Percentiles rank a stretch among this genome's conserved stretches.
These are phyloP conservation scores for Microbotryum silenes-acaulis DNA, from an alignment of 1,284 basidiomycete species.

Conservation along the genomic window DNA sequence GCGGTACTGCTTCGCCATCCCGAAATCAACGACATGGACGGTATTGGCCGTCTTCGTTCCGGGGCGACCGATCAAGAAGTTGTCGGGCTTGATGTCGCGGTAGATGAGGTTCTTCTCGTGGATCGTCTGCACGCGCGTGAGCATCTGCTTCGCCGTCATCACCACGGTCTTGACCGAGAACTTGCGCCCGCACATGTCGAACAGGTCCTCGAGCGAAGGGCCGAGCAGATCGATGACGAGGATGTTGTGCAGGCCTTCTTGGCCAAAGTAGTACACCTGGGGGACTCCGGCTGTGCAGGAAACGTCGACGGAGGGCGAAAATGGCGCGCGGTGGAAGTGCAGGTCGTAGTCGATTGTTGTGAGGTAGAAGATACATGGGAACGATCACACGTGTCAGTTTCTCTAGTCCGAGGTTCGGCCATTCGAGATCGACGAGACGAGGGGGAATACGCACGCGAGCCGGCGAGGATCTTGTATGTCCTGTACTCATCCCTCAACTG, in stretches of 20 bases:
- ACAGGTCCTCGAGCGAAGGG: constrained; percentile 85
- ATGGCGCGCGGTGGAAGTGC: too few species aligned
- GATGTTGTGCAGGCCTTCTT: constrained; percentile 95
- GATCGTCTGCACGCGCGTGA: constrained; percentile 84
- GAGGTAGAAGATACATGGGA: too few species aligned
- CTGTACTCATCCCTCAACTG: constrained; percentile 94
- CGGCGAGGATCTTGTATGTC: constrained; percentile 88
- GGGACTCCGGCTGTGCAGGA: constrained; percentile 19
- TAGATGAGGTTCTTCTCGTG: constrained; percentile 97
- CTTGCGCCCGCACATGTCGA: constrained; percentile 92
- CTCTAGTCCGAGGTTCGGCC: neutral
- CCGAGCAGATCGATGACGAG: constrained; percentile 92
- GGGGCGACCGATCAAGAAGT: constrained; percentile 87
- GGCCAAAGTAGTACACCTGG: constrained; percentile 95
- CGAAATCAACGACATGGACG: constrained; percentile 86
- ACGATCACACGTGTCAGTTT: too few species aligned
- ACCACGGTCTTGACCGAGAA: constrained; percentile 92
- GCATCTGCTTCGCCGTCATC: constrained; percentile 94
- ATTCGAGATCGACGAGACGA: neutral
- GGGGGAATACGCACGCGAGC: constrained; percentile 63
- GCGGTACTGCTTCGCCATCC: constrained; percentile 96
- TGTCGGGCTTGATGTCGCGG: constrained; percentile 95
- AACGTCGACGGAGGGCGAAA: too few species aligned
- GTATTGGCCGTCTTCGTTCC: constrained; percentile 77
- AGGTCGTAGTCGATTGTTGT: too few species aligned